A percentile compares a stretch with the other conserved stretches of the same genome.
These are phyloP conservation scores for Blastomyces parvus DNA, from an alignment of 2,329 filamentous ascomycete species.

Conservation along the genomic window DNA sequence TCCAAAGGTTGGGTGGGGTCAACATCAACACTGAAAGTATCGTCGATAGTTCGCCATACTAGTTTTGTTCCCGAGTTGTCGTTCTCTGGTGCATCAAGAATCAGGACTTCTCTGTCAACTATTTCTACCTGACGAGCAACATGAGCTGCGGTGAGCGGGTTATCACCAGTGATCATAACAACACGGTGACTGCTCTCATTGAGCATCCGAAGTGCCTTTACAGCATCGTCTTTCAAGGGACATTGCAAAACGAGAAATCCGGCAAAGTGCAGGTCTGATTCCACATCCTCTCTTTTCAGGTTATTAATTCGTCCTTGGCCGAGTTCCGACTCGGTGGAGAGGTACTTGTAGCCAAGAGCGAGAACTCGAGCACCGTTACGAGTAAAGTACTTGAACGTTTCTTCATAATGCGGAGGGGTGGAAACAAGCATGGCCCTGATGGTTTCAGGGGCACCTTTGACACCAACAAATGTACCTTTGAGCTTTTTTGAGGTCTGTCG, in stretches of 20 bases:
- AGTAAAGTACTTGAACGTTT: slow-evolving; percentile 97
- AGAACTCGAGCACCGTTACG: slow-evolving; percentile 90
- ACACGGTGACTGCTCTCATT: slow-evolving; percentile 98
- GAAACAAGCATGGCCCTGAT: slow-evolving; percentile 85
- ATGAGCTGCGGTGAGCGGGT: slow-evolving; percentile 90
- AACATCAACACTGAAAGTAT: slow-evolving; percentile 75
- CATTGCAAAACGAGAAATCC: slow-evolving; percentile 94
- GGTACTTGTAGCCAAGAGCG: slow-evolving; percentile 85
- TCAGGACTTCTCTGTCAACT: slow-evolving; percentile 88
- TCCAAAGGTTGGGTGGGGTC: slow-evolving; percentile 76
- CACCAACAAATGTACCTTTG: slow-evolving; percentile 81
- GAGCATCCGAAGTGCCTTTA: slow-evolving; percentile 88
- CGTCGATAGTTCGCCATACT: slow-evolving; percentile 91
- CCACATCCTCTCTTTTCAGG: slow-evolving; percentile 84
- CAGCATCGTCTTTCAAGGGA: slow-evolving; percentile 90
- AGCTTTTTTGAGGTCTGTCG: slow-evolving; percentile 63
- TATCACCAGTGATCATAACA: slow-evolving; percentile 98
- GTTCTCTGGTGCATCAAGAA: slow-evolving; percentile 88
- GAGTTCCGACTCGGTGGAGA: slow-evolving; percentile 71
- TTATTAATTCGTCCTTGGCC: slow-evolving; percentile 82
- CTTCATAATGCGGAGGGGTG: slow-evolving; percentile 81
- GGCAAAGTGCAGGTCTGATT: slow-evolving; percentile 74
- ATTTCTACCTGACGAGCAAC: slow-evolving; percentile 95
- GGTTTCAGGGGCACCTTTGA: slow-evolving; percentile 95
- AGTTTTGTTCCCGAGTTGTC: slow-evolving; percentile 70